Base-by-base conservation (phyloP, 345 rosid genomes). In the Camelina sativa region DNA sequence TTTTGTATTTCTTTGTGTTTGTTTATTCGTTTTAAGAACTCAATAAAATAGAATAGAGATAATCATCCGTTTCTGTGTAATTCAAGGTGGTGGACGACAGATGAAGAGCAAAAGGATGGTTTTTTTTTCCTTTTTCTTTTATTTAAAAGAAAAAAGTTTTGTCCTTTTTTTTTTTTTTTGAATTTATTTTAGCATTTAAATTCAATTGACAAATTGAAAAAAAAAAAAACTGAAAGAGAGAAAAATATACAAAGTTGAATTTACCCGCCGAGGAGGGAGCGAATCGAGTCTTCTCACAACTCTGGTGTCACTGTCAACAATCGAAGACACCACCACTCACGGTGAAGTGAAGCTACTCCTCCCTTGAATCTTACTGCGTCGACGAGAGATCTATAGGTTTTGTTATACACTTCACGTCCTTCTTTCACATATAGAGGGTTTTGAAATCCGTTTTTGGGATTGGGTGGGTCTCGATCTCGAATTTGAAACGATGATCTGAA, bases 41-140 rank as follows among this genome's bases (percentile, higher is more conserved):
- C 2, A 69, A 64, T 46, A 37, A 70, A 76, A 16, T 55, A 76
- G 71, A n/a, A 70, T 63, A 63, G 71, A 28, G 72, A 76, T 71
- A 71, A 76, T 64, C 67, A 76, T 34, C 1, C 22, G 28, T 69
- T 20, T 60, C 53, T 68, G 32, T 40, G 3, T 41, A 52, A 67
- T 67, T 40, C 73, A 53, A 59, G 46, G 35, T 37, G 37, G 61
- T 50, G 46, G 46, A 67, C 60, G 46, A 67, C 66, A 48, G 11
- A 20, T 34, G 4, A 17, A 55, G 13, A 58, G 37, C 7, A 34
- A 34, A 40, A 60, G 8, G 58, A n/a, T 62, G 51, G 9, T 3
- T 50, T 71, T 67, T 53, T 52, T 40, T 28, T 4, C 23, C 28
- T 5, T 53, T 10, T 8, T 37, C 2, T 46, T 11, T 23, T 11